Base-by-base conservation (phyloP, 208 protist species). In the Leishmania amazonensis region DNA sequence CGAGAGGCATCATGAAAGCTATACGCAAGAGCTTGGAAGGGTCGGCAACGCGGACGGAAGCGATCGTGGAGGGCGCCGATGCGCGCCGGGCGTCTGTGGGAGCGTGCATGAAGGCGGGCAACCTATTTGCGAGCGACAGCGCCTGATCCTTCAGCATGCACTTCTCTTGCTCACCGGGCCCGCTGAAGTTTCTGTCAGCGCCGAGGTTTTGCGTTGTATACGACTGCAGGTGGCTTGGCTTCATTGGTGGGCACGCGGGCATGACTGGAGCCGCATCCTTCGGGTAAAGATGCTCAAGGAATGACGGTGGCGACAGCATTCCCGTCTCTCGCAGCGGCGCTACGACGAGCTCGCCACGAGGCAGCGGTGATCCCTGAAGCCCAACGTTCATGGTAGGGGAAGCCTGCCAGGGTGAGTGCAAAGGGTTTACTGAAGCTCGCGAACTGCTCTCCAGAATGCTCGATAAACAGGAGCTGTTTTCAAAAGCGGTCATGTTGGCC, bases 1-100 rank as follows among this genome's bases (percentile, higher is more conserved):
- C 64, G 35, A 78, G 31, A 8, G 83, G 86, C 65, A 81, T 83
- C 76, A 84, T 81, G 73, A 81, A 86, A 6, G 79, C 75, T 15
- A 4, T 4, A 8, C 60, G 17, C 28, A 73, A 6, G 5, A 38
- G n/a, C 51, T 13, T 38, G 35, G 81, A 81, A 11, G 58, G 31
- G 11, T 60, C 15, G 2, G 40, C 53, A 21, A 73, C 8, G 45
- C 62, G n/a, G 31, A 35, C 31, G 31, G n/a, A 45, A n/a, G 45
- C n/a, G 64, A 40, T 35, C 62, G 76, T 60, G 21, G 42, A 19
- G n/a, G 45, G 21, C 40, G 17, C 45, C 13, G 45, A 47, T 24
- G 21, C 9, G 53, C 1, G 57, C 35, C 28, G 57, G 17, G 19
- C 57, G 19, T 4, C 57, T 24, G n/a, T 47, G 11, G 40, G 11